Evolutionary conservation across 1,284 basidiomycete genomes (phyloP), one percentile per base, ranked within the genome.

Genomic region (Leccinum huronense): DNA sequence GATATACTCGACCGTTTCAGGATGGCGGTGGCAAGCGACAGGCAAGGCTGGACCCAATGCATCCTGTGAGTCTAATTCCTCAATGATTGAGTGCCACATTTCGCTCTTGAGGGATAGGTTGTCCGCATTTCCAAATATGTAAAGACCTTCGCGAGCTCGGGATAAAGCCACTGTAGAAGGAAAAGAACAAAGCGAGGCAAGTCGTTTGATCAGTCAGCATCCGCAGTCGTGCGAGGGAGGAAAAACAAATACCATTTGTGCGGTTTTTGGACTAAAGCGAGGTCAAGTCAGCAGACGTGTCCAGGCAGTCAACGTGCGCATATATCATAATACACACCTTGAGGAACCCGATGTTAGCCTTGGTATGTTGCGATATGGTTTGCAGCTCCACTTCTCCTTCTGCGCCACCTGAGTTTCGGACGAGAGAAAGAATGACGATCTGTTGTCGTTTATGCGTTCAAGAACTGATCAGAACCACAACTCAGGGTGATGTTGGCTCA

Each of bases 401-500:
- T 3, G 66, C 65, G 4, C 74, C 74, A 2, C 89, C 88, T 0
- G 84, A 81, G 68, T 91, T 91, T 59, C 89, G 78, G 10, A 91
- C 89, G 11, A 90, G 80, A 0, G 89, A 91, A 3, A 92, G 73
- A 31, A 91, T 89, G 48, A 90, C 80, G 62, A 91, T 83, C 80
- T 85, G 27, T 14, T 14, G 3, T 5, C 51, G 36, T 61, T 0
- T 13, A 51, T 51, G 27, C 53, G 23, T 67, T 30, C n/a, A n/a
- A n/a, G n/a, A 66, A 63, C n/a, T 16, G 23, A 48, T 14, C 9
- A 53, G 4, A 9, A 16, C 3, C 34, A 6, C n/a, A n/a, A 23
- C n/a, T 62, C 30, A 62, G 10, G 19, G 5, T 4, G 45, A 40
- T 5, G 19, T 9, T 23, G 11, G 38, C 72, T 34, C 63, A 81